A percentile compares a stretch with the other conserved stretches of the same genome.
phyloP scores from a whole-genome alignment of 306 rosid genomes.

The Arachis stenosperma region DNA sequence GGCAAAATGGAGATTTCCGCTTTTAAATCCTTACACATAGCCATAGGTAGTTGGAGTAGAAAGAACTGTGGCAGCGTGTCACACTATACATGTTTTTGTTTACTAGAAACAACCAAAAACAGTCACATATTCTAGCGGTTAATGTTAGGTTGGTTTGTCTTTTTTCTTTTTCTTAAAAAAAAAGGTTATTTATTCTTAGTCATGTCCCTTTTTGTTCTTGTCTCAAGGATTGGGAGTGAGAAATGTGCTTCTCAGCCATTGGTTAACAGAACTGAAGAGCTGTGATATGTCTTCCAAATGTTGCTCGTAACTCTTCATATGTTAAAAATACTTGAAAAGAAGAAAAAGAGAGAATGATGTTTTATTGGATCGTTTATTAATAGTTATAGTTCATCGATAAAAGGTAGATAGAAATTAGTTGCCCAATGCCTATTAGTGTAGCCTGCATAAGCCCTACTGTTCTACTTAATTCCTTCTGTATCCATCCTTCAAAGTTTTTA shows the following conservation, averaged over 20 bases:
- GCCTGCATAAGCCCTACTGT: too few relatives aligned
- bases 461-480: too few relatives aligned
- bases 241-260: slow-evolving; percentile 18
- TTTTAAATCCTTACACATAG: slow-evolving; percentile 41
- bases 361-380: too few relatives aligned
- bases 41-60: slow-evolving; percentile 47
- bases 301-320: neutral
- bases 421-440: too few relatives aligned
- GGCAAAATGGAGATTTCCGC: slow-evolving; percentile 32
- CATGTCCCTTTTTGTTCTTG: neutral
- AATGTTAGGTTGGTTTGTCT: slow-evolving; percentile 16
- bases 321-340: too few relatives aligned
- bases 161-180: too few relatives aligned
- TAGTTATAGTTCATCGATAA: too few relatives aligned
- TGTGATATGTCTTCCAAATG: slow-evolving; percentile 16
- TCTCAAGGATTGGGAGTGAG: slow-evolving; percentile 13
- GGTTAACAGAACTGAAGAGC: slow-evolving; percentile 7
- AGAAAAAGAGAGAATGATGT: too few relatives aligned
- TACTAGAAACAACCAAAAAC: slow-evolving; percentile 39
- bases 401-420: too few relatives aligned
- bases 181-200: slow-evolving; percentile 21
- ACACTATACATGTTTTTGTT: slow-evolving; percentile 43
- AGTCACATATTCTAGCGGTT: slow-evolving; percentile 30
- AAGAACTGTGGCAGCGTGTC: slow-evolving; percentile 34
- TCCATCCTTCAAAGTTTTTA: too few relatives aligned